These are phyloP conservation scores for Crepidotus sp. DNA, from an alignment of 1,284 basidiomycete species.

Conservation along the genomic window DNA sequence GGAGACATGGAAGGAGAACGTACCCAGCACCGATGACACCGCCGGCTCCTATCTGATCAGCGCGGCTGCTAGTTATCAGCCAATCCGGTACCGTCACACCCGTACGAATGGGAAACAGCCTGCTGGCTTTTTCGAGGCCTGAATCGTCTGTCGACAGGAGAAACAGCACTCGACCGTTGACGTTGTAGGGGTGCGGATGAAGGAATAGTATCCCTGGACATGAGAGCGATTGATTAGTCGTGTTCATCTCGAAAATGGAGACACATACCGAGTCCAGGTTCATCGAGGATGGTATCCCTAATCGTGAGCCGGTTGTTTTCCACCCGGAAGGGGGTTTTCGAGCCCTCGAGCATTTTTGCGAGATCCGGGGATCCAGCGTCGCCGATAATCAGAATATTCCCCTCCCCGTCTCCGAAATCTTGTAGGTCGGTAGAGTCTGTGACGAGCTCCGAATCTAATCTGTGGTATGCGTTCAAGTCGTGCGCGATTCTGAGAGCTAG, in stretches of 20 bases:
- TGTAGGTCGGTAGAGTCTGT: constrained; percentile 27
- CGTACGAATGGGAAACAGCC: constrained; percentile 76
- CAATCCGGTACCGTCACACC: constrained; percentile 71
- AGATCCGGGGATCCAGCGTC: constrained; percentile 26
- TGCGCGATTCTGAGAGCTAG: constrained; percentile 60
- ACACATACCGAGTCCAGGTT: constrained; percentile 26
- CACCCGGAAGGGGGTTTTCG: constrained; percentile 25
- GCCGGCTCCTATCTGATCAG: constrained; percentile 53
- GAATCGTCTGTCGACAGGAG: constrained; percentile 46
- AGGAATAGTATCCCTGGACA: constrained; percentile 53
- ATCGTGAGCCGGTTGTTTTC: constrained; percentile 21
- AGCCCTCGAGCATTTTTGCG: constrained; percentile 21
- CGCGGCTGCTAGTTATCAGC: constrained; percentile 47
- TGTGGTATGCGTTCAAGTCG: constrained; percentile 59
- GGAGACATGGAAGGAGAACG: constrained; percentile 19
- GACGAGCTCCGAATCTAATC: constrained; percentile 57
- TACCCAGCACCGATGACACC: constrained; percentile 71
- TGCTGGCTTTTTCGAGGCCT: constrained; percentile 55
- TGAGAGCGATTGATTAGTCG: constrained; percentile 1
- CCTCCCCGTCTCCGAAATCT: constrained; percentile 21
- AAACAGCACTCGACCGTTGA: constrained; percentile 40
- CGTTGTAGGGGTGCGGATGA: constrained; percentile 52
- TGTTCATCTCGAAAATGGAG: neutral
- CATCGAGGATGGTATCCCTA: constrained; percentile 21
- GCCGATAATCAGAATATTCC: constrained; percentile 56